Evolutionary conservation across 176 grass and related monocot genomes (phyloP), one percentile per base, ranked within the genome.

Genomic region (Echinochloa phyllopogon): DNA sequence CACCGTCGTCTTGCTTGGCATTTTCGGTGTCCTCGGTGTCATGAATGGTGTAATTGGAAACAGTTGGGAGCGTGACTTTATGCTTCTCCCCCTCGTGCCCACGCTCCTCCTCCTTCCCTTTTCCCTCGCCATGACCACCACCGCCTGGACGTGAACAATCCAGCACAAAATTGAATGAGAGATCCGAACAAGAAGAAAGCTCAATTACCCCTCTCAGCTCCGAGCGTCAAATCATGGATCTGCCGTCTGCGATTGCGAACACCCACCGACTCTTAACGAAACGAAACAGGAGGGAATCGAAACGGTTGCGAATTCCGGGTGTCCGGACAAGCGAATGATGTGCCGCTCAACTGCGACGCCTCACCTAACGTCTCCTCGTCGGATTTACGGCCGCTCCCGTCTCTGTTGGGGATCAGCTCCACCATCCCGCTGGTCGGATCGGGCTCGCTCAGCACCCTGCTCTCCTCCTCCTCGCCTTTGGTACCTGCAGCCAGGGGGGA

Each of bases 1-100:
- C 57, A 87, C 90, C 93, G 81, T 92, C 52, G 56, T 43, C 55
- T 56, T 55, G 52, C 50, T 83, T 92, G 14, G 75, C 71, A 33
- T 29, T 73, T 33, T 89, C 66, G 29, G 68, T 17, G 74, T 92
- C 86, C 37, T 86, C 88, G 16, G 83, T 44, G 60, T 94, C 92
- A 77, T 90, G 88, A 65, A 97, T 94, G 49, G 92, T 93, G 78
- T 94, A 94, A 87, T 98, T 98, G 48, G 95, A 97, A 38, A 97
- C 95, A 17, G 95, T 97, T 50, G 95, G 95, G 41, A 94, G 95
- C 21, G 95, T 94, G 65, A 97, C 75, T 61, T 78, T 90, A 43
- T 92, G 89, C 73, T 94, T 82, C 48, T 87, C 74, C 33, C 10
- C 29, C 69, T 39, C 56, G 40, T 50, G 63, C 48, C 60, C 79